Percentiles rank a stretch among this genome's conserved stretches.
These are phyloP conservation scores for Potentilla sterilis DNA, from an alignment of 306 rosid species.

Conservation along the genomic window DNA sequence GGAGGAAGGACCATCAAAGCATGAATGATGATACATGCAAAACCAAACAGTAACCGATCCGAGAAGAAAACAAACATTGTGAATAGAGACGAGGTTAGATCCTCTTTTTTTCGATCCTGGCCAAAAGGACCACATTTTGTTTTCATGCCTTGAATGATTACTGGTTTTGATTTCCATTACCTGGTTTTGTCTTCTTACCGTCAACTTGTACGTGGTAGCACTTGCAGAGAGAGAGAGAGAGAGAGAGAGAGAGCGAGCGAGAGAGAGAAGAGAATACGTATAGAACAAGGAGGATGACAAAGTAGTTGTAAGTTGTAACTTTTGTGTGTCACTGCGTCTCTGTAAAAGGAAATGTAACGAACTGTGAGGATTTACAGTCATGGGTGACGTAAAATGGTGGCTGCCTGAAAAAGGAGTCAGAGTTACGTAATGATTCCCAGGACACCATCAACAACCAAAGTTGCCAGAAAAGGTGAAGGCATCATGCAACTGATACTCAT, in stretches of 20 bases:
- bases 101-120: neutral
- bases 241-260: neutral
- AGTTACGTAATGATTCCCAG: neutral
- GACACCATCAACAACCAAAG: constrained; percentile 14
- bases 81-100: neutral
- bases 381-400: neutral
- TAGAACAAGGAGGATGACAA: neutral
- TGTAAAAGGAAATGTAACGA: constrained; percentile 13
- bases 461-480: constrained; percentile 8
- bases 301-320: neutral
- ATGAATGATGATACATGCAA: neutral
- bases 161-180: neutral
- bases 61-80: constrained; percentile 9
- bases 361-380: neutral
- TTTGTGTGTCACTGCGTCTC: neutral
- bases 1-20: neutral
- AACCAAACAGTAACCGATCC: constrained; percentile 7
- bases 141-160: constrained; percentile 8
- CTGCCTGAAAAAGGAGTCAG: neutral
- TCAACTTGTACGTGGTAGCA: neutral
- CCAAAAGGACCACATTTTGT: constrained; percentile 21
- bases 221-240: neutral
- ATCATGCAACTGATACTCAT: constrained; percentile 8
- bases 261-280: neutral
- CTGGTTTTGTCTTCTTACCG: no score